Percentiles rank a stretch among this genome's conserved stretches.
These are phyloP conservation scores for Mycena haematopus DNA, from an alignment of 768 basidiomycete species.

Conservation along the genomic window DNA sequence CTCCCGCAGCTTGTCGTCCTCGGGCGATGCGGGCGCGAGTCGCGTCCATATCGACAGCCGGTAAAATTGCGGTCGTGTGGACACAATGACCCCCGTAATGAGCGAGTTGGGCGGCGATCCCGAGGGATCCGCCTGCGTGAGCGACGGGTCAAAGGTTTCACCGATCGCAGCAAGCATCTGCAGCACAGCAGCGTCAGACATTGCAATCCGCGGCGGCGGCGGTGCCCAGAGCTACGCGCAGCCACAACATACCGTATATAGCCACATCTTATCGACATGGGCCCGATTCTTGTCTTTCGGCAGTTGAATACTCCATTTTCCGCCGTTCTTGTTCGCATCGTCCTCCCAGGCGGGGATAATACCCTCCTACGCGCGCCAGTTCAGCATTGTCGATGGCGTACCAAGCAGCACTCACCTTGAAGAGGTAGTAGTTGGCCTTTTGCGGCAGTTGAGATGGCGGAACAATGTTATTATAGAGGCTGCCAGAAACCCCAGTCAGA, in stretches of 20 bases:
- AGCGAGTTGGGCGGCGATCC: slow-evolving; percentile 61
- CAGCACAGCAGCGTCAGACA: slow-evolving; percentile 19
- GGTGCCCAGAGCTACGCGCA: neutral
- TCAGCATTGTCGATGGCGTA: slow-evolving; percentile 2
- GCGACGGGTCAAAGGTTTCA: slow-evolving; percentile 94
- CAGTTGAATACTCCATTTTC: slow-evolving; percentile 98
- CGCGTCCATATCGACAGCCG: slow-evolving; percentile 98
- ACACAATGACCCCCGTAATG: slow-evolving; percentile 94
- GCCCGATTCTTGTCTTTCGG: slow-evolving; percentile 92
- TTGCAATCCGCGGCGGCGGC: slow-evolving; percentile 2
- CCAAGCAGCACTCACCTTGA: slow-evolving; percentile 70
- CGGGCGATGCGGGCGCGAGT: slow-evolving; percentile 67
- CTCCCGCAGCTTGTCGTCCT: slow-evolving; percentile 68
- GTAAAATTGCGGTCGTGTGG: slow-evolving; percentile 93
- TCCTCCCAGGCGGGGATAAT: slow-evolving; percentile 99
- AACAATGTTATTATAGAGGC: slow-evolving; percentile 96
- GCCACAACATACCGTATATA: slow-evolving; percentile 76
- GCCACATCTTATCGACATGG: slow-evolving; percentile 94
- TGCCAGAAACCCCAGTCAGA: slow-evolving; percentile 39
- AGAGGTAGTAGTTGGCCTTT: slow-evolving; percentile 99
- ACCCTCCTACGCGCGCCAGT: slow-evolving; percentile 65
- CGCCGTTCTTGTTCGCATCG: slow-evolving; percentile 94
- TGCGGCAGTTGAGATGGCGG: slow-evolving; percentile 91
- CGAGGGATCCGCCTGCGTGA: slow-evolving; percentile 54
- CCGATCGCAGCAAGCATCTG: slow-evolving; percentile 99